These are phyloP conservation scores for Candida koratica DNA, from an alignment of 805 yeast genomes.

Conservation along the genomic window DNA sequence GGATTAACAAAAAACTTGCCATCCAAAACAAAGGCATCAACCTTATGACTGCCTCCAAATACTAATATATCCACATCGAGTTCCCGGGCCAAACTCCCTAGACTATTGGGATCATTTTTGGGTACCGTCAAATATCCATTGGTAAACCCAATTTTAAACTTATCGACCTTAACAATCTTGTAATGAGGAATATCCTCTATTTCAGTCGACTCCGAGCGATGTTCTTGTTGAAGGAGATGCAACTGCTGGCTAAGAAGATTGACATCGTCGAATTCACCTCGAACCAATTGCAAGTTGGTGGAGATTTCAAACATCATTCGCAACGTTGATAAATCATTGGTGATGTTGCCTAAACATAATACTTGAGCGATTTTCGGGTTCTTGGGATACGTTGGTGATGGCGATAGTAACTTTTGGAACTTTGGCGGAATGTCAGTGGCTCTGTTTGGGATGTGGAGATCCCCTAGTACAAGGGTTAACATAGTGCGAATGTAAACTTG, in stretches of 20 bases:
- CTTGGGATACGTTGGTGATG: conserved; percentile 45
- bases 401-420: conserved; percentile 73
- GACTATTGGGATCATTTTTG: conserved; percentile 77
- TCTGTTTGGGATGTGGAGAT: conserved; percentile 84
- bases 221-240: conserved; percentile 14
- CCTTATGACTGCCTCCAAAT: conserved; percentile 91
- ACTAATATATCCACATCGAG: conserved; percentile 86
- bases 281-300: conserved; percentile 67
- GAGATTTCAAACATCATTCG: conserved; percentile 65
- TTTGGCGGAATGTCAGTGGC: conserved; percentile 58
- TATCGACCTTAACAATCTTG: conserved; percentile 62
- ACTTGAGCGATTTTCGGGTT: conserved; percentile 76
- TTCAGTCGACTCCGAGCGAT: conserved; percentile 12
- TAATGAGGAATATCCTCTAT: conserved; percentile 50
- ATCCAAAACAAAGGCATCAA: conserved; percentile 89
- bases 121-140: conserved; percentile 85
- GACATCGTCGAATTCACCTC: conserved; percentile 74
- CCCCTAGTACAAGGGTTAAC: conserved; percentile 74
- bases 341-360: conserved; percentile 78
- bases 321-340: conserved; percentile 60
- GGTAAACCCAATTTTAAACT: conserved; percentile 75
- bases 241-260: conserved; percentile 31
- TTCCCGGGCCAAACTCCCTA: conserved; percentile 79
- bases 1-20: conserved; percentile 95
- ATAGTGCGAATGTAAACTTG: conserved; percentile 15